Conservation (phyloP, 164 flowering plant genomes). For the Nymphaea colorata region DNA sequence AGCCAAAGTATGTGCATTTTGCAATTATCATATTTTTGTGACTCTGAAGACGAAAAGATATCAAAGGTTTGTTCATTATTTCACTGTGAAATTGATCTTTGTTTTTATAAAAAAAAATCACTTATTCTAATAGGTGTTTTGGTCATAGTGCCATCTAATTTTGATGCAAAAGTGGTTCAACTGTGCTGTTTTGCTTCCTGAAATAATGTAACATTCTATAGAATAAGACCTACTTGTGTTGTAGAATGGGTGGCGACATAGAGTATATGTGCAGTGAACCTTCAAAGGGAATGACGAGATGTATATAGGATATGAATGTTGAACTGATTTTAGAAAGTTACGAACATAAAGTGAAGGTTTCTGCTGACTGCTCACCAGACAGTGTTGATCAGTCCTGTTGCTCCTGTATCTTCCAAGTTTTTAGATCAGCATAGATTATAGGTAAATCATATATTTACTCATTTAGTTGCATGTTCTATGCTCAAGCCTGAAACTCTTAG, state of each 20-base stretch:
- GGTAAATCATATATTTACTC: too few relatives aligned
- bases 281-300: too few relatives aligned
- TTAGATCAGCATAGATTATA: too few relatives aligned
- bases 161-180: not conserved
- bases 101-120: not conserved
- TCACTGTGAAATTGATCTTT: not conserved
- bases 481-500: too few relatives aligned
- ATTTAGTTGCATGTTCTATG: too few relatives aligned
- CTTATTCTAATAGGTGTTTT: not conserved
- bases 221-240: not conserved
- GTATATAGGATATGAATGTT: too few relatives aligned
- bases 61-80: slow-evolving; percentile 21
- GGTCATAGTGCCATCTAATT: not conserved
- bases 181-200: not conserved
- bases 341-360: too few relatives aligned
- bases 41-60: slow-evolving; percentile 24
- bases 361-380: too few relatives aligned
- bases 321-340: too few relatives aligned
- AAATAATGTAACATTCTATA: not conserved
- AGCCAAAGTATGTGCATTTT: slow-evolving; percentile 32
- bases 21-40: slow-evolving; percentile 19
- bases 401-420: too few relatives aligned
- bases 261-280: too few relatives aligned
- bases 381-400: too few relatives aligned
- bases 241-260: not conserved